phyloP scores from a whole-genome alignment of 768 basidiomycete species.

The Pholiota molesta region DNA sequence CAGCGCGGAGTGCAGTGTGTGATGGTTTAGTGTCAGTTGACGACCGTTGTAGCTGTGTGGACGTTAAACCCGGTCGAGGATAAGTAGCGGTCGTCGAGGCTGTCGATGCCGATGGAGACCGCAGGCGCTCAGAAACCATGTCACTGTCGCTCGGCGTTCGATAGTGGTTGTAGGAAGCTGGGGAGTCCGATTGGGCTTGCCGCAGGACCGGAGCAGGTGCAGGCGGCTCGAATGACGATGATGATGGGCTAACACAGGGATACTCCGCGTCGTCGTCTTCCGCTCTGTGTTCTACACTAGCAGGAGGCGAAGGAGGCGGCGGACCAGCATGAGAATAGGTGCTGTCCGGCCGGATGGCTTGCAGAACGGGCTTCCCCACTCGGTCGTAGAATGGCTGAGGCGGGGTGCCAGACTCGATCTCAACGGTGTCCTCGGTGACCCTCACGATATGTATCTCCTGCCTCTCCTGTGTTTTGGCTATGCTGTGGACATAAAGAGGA shows the following conservation, averaged over 20 bases:
- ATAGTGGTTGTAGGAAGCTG: background rate
- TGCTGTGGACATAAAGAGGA: slow-evolving; percentile 15
- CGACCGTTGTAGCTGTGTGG: slow-evolving; percentile 41
- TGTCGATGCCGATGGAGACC: background rate
- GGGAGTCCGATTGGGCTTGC: background rate
- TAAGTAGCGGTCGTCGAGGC: slow-evolving; percentile 3
- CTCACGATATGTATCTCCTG: slow-evolving; percentile 60
- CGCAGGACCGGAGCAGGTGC: background rate
- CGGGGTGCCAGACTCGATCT: slow-evolving; percentile 40
- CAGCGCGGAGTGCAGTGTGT: slow-evolving; percentile 27
- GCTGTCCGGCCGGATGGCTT: slow-evolving; percentile 26
- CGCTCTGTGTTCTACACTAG: slow-evolving; percentile 33
- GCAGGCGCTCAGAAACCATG: slow-evolving; percentile 3
- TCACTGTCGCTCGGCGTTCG: background rate
- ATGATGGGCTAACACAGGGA: slow-evolving; percentile 15
- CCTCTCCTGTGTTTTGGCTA: slow-evolving; percentile 18
- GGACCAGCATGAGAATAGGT: slow-evolving; percentile 42
- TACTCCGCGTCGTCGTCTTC: slow-evolving; percentile 16
- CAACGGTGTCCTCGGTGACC: slow-evolving; percentile 50
- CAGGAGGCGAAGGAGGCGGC: slow-evolving; percentile 53
- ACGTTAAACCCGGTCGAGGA: background rate
- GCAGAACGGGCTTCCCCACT: slow-evolving; percentile 35
- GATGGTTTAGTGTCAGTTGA: slow-evolving; percentile 55
- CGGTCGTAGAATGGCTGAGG: slow-evolving; percentile 36
- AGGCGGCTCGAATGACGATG: slow-evolving; percentile 17